Base-by-base conservation (phyloP, 768 basidiomycete species). In the Rhodocollybia butyracea region DNA sequence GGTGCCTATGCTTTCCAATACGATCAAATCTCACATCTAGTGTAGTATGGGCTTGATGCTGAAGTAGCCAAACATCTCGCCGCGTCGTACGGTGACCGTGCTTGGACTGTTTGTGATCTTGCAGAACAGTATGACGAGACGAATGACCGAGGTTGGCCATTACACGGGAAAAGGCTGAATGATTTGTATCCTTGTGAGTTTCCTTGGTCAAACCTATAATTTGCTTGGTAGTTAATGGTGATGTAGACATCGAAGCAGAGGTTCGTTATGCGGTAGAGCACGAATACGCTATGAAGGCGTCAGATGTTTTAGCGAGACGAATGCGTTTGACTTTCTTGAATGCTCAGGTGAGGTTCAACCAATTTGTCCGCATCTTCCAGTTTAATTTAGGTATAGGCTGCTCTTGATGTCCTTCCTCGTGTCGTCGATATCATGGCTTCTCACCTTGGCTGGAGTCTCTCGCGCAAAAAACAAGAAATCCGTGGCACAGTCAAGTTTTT, bases 51-150 rank as follows among this genome's bases (percentile, higher is more conserved):
- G 21, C 69, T 96, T 21, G 90, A 92, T 56, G 87, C 89, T 1
- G 95, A 96, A 26, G 91, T 98, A 3, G 96, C 96, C 2, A 88
- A 88, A 65, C 94, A 98, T 64, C 77, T 99, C 3, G 85, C 94
- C n/a, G 86, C 91, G 52, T 90, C 86, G 63, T 98, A 99, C 65
- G 96, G 96, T 24, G 94, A 97, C 70, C 88, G 94, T 50, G 94
- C 96, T 0, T 98, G 96, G 96, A 89, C 89, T 0, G 91, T 98
- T 0, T 90, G 88, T 63, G 82, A 85, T 0, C 80, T 94, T 55
- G 88, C 90, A 1, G 77, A 85, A 47, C 34, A 48, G 15, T 50
- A 38, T 17, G 48, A 50, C 38, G 55, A 53, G 19, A 82, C 86
- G 3, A 94, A 91, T 0, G 89, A 89, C 27, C 76, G 79, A 53